Percentiles rank a stretch among this genome's conserved stretches.
phyloP scores from a whole-genome alignment of 768 basidiomycete species.

The Cystobasidium onofrii region DNA sequence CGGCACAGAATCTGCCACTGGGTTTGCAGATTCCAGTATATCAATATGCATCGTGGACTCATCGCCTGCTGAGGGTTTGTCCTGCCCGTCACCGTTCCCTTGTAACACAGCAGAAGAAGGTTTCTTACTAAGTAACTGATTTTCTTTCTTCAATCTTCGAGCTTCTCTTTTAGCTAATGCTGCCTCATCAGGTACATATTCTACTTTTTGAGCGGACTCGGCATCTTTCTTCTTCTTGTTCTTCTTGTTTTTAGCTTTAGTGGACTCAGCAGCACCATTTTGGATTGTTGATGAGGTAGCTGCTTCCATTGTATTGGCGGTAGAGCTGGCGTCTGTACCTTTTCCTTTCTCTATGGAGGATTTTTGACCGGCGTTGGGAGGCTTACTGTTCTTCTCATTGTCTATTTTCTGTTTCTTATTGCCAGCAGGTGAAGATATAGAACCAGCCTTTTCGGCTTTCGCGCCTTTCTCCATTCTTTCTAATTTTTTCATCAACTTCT shows the following conservation, averaged over 20 bases:
- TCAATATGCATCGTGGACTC: not conserved
- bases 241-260: not conserved
- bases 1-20: not conserved
- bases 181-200: constrained; percentile 20
- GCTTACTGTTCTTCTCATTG: not conserved
- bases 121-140: not conserved
- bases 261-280: not conserved
- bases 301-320: not conserved
- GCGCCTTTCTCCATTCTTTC: not conserved
- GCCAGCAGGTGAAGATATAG: too few relatives aligned
- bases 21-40: not conserved
- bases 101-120: not conserved
- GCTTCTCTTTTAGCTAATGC: constrained; percentile 22
- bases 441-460: not conserved
- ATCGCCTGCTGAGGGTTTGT: not conserved
- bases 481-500: constrained; percentile 29
- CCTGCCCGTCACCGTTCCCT: not conserved
- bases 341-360: not conserved
- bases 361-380: not conserved
- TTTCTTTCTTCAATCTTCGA: constrained; percentile 12
- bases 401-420: not conserved
- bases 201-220: not conserved
- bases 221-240: not conserved
- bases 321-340: not conserved
- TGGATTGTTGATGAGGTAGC: not conserved